phyloP scores from a whole-genome alignment of 345 rosid genomes.

The thale cress (Arabidopsis thaliana) region TAIR10.1 NC_003070.9:19838001-19838500 shows the following conservation, averaged over 20 bases:
- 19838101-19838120: slow-evolving; percentile 68
- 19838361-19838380: slow-evolving; percentile 68
- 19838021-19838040: slow-evolving; percentile 18
- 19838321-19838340: slow-evolving; percentile 64
- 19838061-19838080: slow-evolving; percentile 68
- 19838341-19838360: slow-evolving; percentile 52
- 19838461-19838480: slow-evolving; percentile 73
- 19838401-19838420: slow-evolving; percentile 60
- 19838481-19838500: slow-evolving; percentile 46
- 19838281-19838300: slow-evolving; percentile 60
- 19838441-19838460: slow-evolving; percentile 62
- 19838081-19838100: slow-evolving; percentile 62
- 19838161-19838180: slow-evolving; percentile 55
- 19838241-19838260: slow-evolving; percentile 56
- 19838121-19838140: slow-evolving; percentile 53
- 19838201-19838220: slow-evolving; percentile 53
- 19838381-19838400: slow-evolving; percentile 59
- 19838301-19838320: slow-evolving; percentile 54
- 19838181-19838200: slow-evolving; percentile 50
- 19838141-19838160: slow-evolving; percentile 63
- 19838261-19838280: slow-evolving; percentile 57
- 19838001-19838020: not conserved
- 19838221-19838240: slow-evolving; percentile 57
- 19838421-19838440: slow-evolving; percentile 57
- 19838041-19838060: slow-evolving; percentile 40